Conservation (phyloP, 73 alveolate species). For the Symbiodinium pilosum region DNA sequence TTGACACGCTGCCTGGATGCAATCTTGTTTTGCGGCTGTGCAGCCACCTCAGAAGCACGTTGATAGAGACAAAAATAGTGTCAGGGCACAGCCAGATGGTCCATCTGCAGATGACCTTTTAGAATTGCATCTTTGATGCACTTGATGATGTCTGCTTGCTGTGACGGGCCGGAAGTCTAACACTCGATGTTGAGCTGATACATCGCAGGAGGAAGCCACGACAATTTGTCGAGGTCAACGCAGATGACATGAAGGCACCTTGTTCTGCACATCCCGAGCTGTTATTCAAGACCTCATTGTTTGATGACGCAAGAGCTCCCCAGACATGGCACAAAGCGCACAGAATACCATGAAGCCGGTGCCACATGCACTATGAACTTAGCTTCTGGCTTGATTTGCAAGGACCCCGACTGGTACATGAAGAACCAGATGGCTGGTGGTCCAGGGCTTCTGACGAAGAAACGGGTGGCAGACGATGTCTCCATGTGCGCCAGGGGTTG, state of each 20-base stretch:
- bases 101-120: slow-evolving; percentile 60
- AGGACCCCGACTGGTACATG: slow-evolving; percentile 95
- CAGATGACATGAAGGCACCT: slow-evolving; percentile 91
- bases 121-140: slow-evolving; percentile 13
- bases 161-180: no score
- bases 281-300: no score
- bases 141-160: background rate
- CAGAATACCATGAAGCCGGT: background rate
- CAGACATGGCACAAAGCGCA: no score
- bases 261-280: no score
- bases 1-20: background rate
- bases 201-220: slow-evolving; percentile 74
- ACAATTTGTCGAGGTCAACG: slow-evolving; percentile 85
- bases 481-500: slow-evolving; percentile 52
- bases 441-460: slow-evolving; percentile 77
- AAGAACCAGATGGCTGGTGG: slow-evolving; percentile 67
- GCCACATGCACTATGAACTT: background rate
- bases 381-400: background rate
- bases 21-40: no score
- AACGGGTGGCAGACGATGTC: slow-evolving; percentile 69
- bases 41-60: no score
- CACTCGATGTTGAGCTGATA: background rate
- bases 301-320: no score
- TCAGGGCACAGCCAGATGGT: slow-evolving; percentile 76
- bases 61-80: background rate